A percentile compares a stretch with the other conserved stretches of the same genome.
These are phyloP conservation scores for Penicillium sp. DNA, from an alignment of 2,329 filamentous ascomycete species.

Conservation along the genomic window DNA sequence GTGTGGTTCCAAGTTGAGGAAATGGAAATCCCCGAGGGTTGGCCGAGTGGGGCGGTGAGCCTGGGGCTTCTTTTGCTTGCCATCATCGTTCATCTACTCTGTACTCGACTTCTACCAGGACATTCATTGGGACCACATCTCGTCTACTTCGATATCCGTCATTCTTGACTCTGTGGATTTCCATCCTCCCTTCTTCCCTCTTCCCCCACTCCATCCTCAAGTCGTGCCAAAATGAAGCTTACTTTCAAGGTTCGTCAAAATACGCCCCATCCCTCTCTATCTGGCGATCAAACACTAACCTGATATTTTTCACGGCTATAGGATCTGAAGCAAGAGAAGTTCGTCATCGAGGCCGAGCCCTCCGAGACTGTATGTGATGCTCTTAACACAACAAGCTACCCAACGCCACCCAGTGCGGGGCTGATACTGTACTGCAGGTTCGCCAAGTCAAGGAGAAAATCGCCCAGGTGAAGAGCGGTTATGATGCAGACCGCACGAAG, in stretches of 20 bases:
- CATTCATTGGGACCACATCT: constrained; percentile 2
- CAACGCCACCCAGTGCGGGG: constrained; percentile 32
- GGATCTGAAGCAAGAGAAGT: constrained; percentile 99
- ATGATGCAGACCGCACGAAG: constrained; percentile 88
- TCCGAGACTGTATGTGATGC: constrained; percentile 74
- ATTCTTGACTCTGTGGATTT: constrained; percentile 8
- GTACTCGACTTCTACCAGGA: constrained; percentile 9
- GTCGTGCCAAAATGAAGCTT: constrained; percentile 63
- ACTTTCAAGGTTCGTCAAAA: constrained; percentile 63
- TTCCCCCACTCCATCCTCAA: constrained; percentile 14
- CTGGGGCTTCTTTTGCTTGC: constrained; percentile 1
- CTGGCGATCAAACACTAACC: background rate
- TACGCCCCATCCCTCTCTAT: constrained; percentile 22
- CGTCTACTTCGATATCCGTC: background rate
- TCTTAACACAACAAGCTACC: constrained; percentile 8
- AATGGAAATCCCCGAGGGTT: background rate
- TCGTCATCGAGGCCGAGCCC: constrained; percentile 91
- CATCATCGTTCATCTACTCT: constrained; percentile 1
- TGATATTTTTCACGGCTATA: constrained; percentile 42
- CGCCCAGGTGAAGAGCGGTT: constrained; percentile 78
- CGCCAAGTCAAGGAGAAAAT: constrained; percentile 92
- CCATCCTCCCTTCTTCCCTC: background rate
- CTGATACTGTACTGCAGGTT: constrained; percentile 60
- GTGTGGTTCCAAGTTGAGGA: background rate
- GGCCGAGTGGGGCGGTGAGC: constrained; percentile 4